These are phyloP conservation scores for Eremochloa ophiuroides DNA, from an alignment of 176 grass and related monocot genomes.

Conservation along the genomic window DNA sequence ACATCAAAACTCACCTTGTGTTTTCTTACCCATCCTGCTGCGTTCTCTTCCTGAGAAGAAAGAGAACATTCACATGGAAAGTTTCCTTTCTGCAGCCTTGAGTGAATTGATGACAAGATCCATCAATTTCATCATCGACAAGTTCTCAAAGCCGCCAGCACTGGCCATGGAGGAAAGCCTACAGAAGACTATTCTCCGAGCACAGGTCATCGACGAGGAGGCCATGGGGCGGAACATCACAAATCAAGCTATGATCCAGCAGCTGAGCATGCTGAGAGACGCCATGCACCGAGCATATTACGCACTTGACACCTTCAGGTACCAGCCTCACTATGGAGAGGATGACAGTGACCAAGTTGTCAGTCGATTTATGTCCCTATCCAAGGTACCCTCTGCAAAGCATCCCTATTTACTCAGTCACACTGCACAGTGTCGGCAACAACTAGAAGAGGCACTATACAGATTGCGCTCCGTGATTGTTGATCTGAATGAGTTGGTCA, in stretches of 20 bases:
- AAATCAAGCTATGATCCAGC: neutral
- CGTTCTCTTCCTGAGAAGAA: neutral
- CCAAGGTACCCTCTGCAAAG: neutral
- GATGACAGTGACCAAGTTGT: too few species aligned
- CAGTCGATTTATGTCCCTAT: neutral
- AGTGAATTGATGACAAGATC: neutral
- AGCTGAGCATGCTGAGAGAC: neutral
- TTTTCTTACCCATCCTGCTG: neutral
- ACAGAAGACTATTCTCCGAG: neutral
- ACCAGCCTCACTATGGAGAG: neutral
- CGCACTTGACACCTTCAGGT: neutral
- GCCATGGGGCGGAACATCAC: neutral
- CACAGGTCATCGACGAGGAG: neutral
- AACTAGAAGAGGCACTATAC: neutral
- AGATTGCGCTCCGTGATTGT: neutral
- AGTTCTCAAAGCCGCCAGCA: neutral
- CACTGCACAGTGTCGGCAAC: neutral
- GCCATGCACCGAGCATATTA: conserved; percentile 4
- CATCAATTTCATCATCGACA: neutral
- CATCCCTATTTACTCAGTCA: too few species aligned
- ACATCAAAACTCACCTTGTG: neutral
- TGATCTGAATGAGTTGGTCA: neutral
- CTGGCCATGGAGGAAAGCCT: neutral
- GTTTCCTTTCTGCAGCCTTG: neutral
- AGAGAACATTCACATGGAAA: neutral